Percentiles rank a stretch among this genome's conserved stretches.
Conservation (phyloP, 2,329 filamentous ascomycete species). For the Fusarium verrucosum region DNA sequence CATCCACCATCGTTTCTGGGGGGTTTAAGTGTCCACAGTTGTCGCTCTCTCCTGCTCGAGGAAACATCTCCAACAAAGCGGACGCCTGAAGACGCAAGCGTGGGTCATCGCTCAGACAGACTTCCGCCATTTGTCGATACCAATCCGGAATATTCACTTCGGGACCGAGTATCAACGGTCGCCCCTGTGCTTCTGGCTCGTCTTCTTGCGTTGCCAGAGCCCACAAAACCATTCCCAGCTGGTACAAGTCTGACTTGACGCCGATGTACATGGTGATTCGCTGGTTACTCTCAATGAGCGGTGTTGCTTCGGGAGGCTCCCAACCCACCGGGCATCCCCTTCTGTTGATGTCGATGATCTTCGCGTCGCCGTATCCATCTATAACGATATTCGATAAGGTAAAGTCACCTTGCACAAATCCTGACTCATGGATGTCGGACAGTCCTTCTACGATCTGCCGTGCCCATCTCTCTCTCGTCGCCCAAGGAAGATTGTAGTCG, state of each 20-base stretch:
- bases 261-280: constrained; percentile 97
- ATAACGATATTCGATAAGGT: constrained; percentile 98
- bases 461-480: constrained; percentile 84
- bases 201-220: constrained; percentile 87
- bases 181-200: constrained; percentile 82
- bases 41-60: constrained; percentile 46
- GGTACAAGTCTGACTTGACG: constrained; percentile 95
- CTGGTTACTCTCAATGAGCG: constrained; percentile 86
- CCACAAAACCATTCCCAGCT: constrained; percentile 97
- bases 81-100: constrained; percentile 77
- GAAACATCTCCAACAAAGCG: constrained; percentile 75
- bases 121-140: constrained; percentile 78
- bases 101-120: constrained; percentile 80
- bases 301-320: constrained; percentile 92
- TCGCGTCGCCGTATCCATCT: constrained; percentile 82
- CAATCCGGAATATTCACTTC: constrained; percentile 77
- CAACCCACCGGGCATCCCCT: constrained; percentile 97
- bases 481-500: constrained; percentile 69
- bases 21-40: constrained; percentile 33
- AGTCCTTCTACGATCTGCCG: constrained; percentile 89
- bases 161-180: constrained; percentile 71
- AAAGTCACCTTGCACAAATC: constrained; percentile 97
- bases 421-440: constrained; percentile 91
- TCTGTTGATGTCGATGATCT: constrained; percentile 98
- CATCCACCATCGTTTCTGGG: constrained; percentile 53